Evolutionary conservation across 257 asterid genomes (phyloP).

Genomic region (Pogostemon cablin): DNA sequence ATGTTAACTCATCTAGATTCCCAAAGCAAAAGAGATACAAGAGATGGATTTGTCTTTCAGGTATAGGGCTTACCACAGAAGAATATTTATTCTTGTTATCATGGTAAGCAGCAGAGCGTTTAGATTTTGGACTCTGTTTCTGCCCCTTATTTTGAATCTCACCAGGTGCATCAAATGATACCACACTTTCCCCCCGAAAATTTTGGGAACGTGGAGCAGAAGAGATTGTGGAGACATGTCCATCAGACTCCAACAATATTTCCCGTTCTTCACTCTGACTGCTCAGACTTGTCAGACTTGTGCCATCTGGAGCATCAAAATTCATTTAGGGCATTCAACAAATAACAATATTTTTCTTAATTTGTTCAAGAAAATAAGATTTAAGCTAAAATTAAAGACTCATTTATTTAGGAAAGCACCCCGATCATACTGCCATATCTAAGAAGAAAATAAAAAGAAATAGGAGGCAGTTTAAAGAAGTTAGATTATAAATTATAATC

Average conservation of each 20-base stretch:
- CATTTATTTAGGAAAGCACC: neutral
- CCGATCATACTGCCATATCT: neutral
- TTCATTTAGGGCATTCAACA: slow-evolving; percentile 19
- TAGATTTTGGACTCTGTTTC: slow-evolving; percentile 51
- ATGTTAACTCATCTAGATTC: slow-evolving; percentile 27
- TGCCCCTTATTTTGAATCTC: slow-evolving; percentile 47
- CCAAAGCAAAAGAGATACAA: neutral
- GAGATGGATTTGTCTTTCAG: slow-evolving; percentile 20
- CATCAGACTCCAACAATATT: slow-evolving; percentile 56
- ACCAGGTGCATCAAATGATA: slow-evolving; percentile 43
- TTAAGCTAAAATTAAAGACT: neutral
- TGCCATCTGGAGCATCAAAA: slow-evolving; percentile 50
- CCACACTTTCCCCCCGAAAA: slow-evolving; percentile 47
- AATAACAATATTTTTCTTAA: neutral
- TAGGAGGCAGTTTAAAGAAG: neutral
- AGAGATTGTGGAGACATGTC: slow-evolving; percentile 46
- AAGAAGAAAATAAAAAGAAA: slow-evolving; percentile 19
- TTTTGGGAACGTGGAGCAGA: slow-evolving; percentile 48
- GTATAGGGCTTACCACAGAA: slow-evolving; percentile 54
- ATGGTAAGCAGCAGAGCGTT: slow-evolving; percentile 50
- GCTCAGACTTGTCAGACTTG: slow-evolving; percentile 44
- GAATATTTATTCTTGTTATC: slow-evolving; percentile 71
- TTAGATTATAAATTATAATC: neutral
- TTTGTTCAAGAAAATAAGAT: slow-evolving; percentile 1
- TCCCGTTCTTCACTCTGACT: slow-evolving; percentile 58